A percentile compares a stretch with the other conserved stretches of the same genome.
Evolutionary conservation across 164 flowering plant species (phyloP).

Genomic region (Piper betle): DNA sequence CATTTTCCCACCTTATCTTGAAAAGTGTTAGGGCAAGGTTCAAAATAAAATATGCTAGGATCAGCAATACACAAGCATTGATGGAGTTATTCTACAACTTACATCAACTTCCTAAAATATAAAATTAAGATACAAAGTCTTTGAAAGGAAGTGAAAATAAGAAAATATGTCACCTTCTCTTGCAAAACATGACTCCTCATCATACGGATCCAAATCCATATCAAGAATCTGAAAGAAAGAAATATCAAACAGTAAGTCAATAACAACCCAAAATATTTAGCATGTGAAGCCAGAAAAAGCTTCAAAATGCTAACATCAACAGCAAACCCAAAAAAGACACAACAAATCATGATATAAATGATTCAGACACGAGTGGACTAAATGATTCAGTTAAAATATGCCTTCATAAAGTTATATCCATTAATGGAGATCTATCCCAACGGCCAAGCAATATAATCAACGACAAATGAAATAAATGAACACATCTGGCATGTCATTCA

Average conservation of each 20-base stretch:
- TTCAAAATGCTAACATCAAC: not conserved
- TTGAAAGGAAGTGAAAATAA: not conserved
- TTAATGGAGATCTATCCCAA: no score
- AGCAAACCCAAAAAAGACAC: no score
- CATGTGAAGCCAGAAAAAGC: not conserved
- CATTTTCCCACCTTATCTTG: not conserved
- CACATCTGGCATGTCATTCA: no score
- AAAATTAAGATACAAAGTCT: not conserved
- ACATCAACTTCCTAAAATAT: not conserved
- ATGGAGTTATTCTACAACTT: not conserved
- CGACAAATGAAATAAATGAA: no score
- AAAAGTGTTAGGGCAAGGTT: not conserved
- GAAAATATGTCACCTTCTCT: conserved; percentile 39
- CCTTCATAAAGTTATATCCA: no score
- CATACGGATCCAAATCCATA: conserved; percentile 69
- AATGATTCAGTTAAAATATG: not conserved
- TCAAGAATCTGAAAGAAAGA: conserved; percentile 58
- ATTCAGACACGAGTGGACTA: not conserved
- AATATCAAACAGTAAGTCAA: conserved; percentile 3
- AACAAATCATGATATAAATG: not conserved
- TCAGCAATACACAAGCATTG: not conserved
- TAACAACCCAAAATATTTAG: not conserved
- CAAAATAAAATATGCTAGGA: not conserved
- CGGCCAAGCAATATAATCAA: no score
- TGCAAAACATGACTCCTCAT: conserved; percentile 28